Percentiles rank a stretch among this genome's conserved stretches.
Evolutionary conservation across 2,329 filamentous ascomycete species (phyloP).

Genomic region (Hypoxylon sp.): DNA sequence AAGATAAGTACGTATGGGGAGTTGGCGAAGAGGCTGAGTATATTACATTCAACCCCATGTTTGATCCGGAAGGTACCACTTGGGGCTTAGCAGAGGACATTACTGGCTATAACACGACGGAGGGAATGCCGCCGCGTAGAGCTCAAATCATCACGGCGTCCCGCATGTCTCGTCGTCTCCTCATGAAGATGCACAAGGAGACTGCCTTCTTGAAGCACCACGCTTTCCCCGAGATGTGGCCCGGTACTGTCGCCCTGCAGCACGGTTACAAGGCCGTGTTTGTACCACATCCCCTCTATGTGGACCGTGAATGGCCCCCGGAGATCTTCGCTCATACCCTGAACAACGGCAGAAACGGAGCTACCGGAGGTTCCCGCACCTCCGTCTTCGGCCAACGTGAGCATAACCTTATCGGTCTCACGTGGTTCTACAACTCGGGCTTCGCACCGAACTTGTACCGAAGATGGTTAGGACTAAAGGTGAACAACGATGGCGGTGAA

Average conservation of each 20-base stretch:
- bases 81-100: constrained; percentile 89
- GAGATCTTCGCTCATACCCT: constrained; percentile 83
- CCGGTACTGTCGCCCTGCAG: constrained; percentile 86
- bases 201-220: constrained; percentile 87
- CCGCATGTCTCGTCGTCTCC: constrained; percentile 83
- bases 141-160: constrained; percentile 91
- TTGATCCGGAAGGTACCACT: constrained; percentile 87
- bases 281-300: constrained; percentile 88
- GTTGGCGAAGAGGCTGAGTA: constrained; percentile 92
- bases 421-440: constrained; percentile 91
- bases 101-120: constrained; percentile 81
- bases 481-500: constrained; percentile 84
- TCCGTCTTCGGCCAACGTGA: constrained; percentile 87
- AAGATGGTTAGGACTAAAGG: constrained; percentile 86
- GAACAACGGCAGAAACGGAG: constrained; percentile 83
- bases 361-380: constrained; percentile 79
- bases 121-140: constrained; percentile 78
- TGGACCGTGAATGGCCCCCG: constrained; percentile 88
- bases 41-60: constrained; percentile 92
- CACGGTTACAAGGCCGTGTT: constrained; percentile 95
- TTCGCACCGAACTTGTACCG: constrained; percentile 87
- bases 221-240: constrained; percentile 98
- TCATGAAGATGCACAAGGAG: constrained; percentile 91
- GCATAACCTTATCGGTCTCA: constrained; percentile 88
- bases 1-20: constrained; percentile 88